phyloP scores from a whole-genome alignment of 23 red algal genomes.

The Cyanidiococcus yangmingshanensis region DNA sequence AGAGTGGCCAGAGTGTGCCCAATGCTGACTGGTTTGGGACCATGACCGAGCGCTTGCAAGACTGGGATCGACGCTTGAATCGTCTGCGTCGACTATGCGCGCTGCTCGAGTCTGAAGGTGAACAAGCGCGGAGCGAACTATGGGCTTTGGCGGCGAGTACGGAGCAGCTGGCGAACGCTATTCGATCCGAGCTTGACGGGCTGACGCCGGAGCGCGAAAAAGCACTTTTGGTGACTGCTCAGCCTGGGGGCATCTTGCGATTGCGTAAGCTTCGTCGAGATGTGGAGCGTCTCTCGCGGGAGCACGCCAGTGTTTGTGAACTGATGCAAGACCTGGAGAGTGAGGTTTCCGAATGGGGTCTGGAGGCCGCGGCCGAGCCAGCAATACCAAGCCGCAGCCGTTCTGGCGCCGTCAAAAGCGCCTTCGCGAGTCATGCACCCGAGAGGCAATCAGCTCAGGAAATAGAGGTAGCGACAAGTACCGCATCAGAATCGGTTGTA shows the following conservation, averaged over 20 bases:
- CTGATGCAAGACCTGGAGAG: slow-evolving; percentile 2
- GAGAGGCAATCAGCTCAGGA: background rate
- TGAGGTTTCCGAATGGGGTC: background rate
- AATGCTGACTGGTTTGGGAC: background rate
- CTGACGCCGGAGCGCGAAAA: background rate
- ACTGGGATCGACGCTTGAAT: background rate
- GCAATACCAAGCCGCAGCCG: background rate
- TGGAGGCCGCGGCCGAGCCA: background rate
- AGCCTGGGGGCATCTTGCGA: background rate
- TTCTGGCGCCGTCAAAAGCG: background rate
- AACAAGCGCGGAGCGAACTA: background rate
- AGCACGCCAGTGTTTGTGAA: background rate
- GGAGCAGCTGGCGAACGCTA: background rate
- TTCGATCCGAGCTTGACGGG: background rate
- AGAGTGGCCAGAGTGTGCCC: background rate
- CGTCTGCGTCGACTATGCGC: slow-evolving; percentile 1
- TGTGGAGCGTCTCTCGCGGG: background rate
- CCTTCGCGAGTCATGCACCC: background rate
- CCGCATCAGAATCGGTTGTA: background rate
- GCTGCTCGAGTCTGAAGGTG: background rate
- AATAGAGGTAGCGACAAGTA: background rate
- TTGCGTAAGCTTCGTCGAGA: slow-evolving; percentile 4
- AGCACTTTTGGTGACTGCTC: background rate
- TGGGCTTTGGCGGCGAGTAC: background rate
- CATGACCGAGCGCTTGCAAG: background rate